Base-by-base conservation (phyloP, 257 asterid species). In the Ilex aquifolium region DNA sequence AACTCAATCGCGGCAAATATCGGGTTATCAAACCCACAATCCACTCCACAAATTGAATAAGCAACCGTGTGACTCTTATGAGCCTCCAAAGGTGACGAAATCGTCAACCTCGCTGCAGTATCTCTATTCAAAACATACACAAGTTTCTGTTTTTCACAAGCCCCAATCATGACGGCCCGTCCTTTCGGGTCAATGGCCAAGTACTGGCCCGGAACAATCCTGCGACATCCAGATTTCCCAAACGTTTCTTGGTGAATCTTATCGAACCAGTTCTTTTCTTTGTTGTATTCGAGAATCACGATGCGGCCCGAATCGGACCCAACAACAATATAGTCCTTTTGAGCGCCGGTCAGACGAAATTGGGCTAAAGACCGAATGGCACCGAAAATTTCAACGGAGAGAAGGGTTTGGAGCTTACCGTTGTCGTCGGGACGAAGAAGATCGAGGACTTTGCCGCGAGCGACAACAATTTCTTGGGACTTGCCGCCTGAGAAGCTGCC, bases 281-380 rank as follows among this genome's bases (percentile, higher is more conserved):
- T 93, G 63, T 88, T 93, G 62, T 93, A 93, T 56, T 88, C 97
- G 2, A 93, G 77, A 42, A 90, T 90, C 4, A 93, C 95, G 56
- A 90, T 84, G 57, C 99, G 79, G 7, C 99, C 99, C 0, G 99
- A 93, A 76, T 93, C 96, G 7, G 99, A 93, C 10, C 99, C 99
- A 15, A 93, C 89, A 12, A 93, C 99, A 44, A 93, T 81, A 65
- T 87, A 93, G 66, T 93, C 99, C 46, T 93, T 93, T 29, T 87
- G 95, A 7, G 96, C 83, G 16, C 99, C 99, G 21, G 97, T 87
- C 54, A 93, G 82, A 44, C 97, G 94, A 63, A 93, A 93, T 69
- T 90, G 99, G 66, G 99, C 94, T 72, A 93, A 64, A n/a, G 99
- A 93, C 42, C 99, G 92, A 67, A 93, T 86, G 56, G 84, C 84